Percentiles rank a stretch among this genome's conserved stretches.
These are phyloP conservation scores for Crucibulum laeve DNA, from an alignment of 768 basidiomycete species.

Conservation along the genomic window DNA sequence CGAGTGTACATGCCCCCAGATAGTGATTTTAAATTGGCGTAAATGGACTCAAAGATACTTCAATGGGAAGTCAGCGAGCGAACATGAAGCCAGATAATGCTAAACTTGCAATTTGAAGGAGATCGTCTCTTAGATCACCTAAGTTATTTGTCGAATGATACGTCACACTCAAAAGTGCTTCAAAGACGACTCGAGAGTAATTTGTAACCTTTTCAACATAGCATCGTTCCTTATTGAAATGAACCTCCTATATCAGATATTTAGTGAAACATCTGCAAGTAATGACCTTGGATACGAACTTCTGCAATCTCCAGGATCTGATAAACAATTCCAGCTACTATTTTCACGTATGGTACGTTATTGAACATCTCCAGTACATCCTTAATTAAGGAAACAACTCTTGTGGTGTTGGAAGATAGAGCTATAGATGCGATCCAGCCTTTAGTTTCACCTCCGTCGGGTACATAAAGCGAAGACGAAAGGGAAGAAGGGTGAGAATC, in stretches of 20 bases:
- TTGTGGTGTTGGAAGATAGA: background rate
- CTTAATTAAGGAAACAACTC: constrained; percentile 8
- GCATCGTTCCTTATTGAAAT: constrained; percentile 15
- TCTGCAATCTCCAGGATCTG: constrained; percentile 21
- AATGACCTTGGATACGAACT: constrained; percentile 10
- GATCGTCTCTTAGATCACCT: constrained; percentile 14
- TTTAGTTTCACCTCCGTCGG: background rate
- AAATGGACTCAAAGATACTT: constrained; percentile 17
- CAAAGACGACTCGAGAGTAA: constrained; percentile 19
- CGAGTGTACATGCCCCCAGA: constrained; percentile 10
- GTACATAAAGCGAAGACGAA: too few relatives aligned
- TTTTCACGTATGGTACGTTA: constrained; percentile 20
- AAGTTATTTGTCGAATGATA: constrained; percentile 6
- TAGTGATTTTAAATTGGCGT: constrained; percentile 11
- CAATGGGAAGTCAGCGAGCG: too few relatives aligned
- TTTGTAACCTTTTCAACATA: constrained; percentile 16
- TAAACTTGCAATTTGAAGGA: constrained; percentile 14
- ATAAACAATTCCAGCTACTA: constrained; percentile 16
- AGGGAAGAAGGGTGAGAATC: too few relatives aligned
- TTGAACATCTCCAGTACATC: constrained; percentile 15
- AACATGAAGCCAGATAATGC: background rate
- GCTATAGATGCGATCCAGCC: background rate
- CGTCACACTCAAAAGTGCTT: constrained; percentile 12
- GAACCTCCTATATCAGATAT: constrained; percentile 13
- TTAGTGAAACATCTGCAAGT: background rate